Base-by-base conservation (phyloP, 2,329 filamentous ascomycete genomes). In the Aspergillus niger region DNA sequence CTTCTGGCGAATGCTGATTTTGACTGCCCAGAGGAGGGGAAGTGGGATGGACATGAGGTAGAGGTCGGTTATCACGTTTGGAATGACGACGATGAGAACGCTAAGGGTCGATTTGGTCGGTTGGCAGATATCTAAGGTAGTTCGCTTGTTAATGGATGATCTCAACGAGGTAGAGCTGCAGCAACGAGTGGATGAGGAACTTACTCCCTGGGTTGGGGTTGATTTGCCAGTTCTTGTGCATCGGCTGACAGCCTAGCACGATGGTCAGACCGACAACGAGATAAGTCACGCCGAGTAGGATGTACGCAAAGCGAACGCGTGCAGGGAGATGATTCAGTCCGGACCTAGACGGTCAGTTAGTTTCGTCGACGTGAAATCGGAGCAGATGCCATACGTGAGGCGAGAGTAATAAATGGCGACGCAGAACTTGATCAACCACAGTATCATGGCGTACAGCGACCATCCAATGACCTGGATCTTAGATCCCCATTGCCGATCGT, bases 31-130 rank as follows among this genome's bases (percentile, higher is more conserved):
- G 2, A 87, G 73, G 71, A 86, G 80, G 38, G 84, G 84, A 3
- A 87, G 73, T 0, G 84, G 84, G 24, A 87, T 86, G 20, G 79
- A 79, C 57, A 87, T 79, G 13, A 87, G 76, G 60, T 86, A 87
- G 1, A 85, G 49, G 63, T 87, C 85, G 3, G 85, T 87, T 2
- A 78, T 55, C 5, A 86, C 77, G 63, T 86, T 86, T 54, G 81
- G 74, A 7, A 79, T 72, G 57, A 82, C 77, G 2, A 76, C 78
- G 17, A 81, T 76, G 67, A 79, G 79, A 39, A 84, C 74, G 53
- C 82, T 76, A 28, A 79, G 74, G 8, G 71, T 76, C 0, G 82
- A 82, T 7, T 81, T 76, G 13, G 80, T 79, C 36, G 80, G 74
- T 55, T 81, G 80, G 62, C 82, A 84, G 38, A 69, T 51, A 66